Conservation (phyloP, 2,329 filamentous ascomycete species). For the Clarireedia homoeocarpa region DNA sequence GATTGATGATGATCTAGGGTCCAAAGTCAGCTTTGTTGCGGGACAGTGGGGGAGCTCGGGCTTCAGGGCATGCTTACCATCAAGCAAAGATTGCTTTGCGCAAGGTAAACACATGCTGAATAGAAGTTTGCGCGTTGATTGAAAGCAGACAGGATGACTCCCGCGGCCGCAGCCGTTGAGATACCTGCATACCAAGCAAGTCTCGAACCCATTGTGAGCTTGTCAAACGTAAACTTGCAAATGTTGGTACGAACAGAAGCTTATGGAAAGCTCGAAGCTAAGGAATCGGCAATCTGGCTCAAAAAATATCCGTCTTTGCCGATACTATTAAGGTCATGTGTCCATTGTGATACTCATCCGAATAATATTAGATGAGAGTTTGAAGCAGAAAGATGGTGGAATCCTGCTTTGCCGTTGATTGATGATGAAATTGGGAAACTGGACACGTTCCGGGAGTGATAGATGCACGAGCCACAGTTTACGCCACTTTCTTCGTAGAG, state of each 20-base stretch:
- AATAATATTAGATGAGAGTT: not conserved
- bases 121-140: conserved; percentile 97
- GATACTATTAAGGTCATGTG: not conserved
- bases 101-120: conserved; percentile 91
- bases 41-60: not conserved
- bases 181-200: conserved; percentile 46
- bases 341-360: not conserved
- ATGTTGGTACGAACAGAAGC: not conserved
- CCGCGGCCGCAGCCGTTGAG: conserved; percentile 75
- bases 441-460: conserved; percentile 4
- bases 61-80: conserved; percentile 50
- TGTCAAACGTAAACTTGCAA: not conserved
- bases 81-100: conserved; percentile 90
- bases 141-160: conserved; percentile 83
- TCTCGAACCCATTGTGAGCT: conserved; percentile 18
- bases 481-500: not conserved
- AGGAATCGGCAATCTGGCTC: too few species aligned
- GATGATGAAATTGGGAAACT: conserved; percentile 1
- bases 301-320: not conserved
- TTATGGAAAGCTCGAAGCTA: not conserved
- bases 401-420: not conserved
- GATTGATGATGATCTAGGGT: conserved; percentile 76
- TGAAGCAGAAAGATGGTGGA: not conserved
- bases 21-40: conserved; percentile 6
- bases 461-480: not conserved